A percentile compares a stretch with the other conserved stretches of the same genome.
Conservation (phyloP, 306 rosid species). For the Trichosanthes cucumerina region DNA sequence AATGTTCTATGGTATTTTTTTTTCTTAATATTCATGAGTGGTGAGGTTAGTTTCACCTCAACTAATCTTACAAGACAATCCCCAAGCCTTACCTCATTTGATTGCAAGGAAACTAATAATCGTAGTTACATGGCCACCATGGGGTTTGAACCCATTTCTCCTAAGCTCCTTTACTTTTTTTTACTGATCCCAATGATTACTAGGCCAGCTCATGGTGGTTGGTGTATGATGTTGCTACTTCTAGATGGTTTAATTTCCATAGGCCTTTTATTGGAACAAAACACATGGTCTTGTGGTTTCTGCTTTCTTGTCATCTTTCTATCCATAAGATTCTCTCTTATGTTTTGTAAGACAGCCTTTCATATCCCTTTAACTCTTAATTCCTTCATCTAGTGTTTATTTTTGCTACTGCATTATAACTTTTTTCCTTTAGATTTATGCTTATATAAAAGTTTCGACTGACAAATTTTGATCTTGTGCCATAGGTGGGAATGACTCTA, state of each 20-base stretch:
- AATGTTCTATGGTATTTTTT: not conserved
- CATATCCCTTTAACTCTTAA: not conserved
- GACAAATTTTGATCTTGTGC: not conserved
- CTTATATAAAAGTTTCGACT: not conserved
- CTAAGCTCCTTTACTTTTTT: not conserved
- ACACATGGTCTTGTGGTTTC: not conserved
- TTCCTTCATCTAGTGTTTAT: not conserved
- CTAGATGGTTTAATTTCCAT: not conserved
- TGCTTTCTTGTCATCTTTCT: not conserved
- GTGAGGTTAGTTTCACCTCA: too few species aligned
- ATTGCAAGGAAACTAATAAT: too few species aligned
- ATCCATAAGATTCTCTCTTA: not conserved
- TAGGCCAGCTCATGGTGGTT: not conserved
- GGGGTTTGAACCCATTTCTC: not conserved
- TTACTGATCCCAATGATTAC: too few species aligned
- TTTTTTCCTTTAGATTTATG: not conserved
- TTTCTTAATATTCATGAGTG: too few species aligned
- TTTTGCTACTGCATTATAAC: not conserved
- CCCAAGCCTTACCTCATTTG: too few species aligned
- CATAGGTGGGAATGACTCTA: conserved; percentile 2
- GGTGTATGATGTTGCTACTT: not conserved
- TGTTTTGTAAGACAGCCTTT: not conserved
- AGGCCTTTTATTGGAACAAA: not conserved
- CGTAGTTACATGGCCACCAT: not conserved
- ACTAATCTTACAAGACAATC: too few species aligned